Conservation (phyloP, 257 asterid species). For the Nicotiana tabacum region DNA sequence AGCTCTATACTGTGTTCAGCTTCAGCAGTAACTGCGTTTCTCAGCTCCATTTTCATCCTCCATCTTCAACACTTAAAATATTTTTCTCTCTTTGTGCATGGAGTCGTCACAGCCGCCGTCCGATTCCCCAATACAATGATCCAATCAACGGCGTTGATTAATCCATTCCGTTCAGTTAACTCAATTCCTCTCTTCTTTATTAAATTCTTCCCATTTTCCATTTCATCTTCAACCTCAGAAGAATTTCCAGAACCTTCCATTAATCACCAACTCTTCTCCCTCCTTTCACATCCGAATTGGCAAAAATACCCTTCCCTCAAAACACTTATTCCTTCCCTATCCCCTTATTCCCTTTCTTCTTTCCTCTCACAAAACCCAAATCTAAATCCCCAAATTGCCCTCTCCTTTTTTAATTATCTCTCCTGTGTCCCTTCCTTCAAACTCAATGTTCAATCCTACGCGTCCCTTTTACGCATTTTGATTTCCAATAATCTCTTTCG, state of each 20-base stretch:
- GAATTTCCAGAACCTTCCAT: not conserved
- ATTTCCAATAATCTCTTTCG: constrained; percentile 33
- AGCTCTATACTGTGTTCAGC: not conserved
- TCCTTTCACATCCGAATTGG: constrained; percentile 54
- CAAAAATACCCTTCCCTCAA: constrained; percentile 37
- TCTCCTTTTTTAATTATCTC: constrained; percentile 38
- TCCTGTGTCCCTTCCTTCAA: constrained; percentile 46
- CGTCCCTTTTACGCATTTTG: constrained; percentile 43
- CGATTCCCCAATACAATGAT: not conserved
- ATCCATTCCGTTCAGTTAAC: not conserved
- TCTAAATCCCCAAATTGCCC: constrained; percentile 53
- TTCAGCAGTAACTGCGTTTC: not conserved
- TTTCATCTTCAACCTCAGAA: not conserved
- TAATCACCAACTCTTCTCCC: constrained; percentile 23
- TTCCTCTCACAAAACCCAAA: constrained; percentile 44
- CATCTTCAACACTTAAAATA: not conserved
- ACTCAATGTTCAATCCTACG: constrained; percentile 38
- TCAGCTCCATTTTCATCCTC: not conserved
- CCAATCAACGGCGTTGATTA: not conserved
- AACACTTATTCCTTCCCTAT: constrained; percentile 34
- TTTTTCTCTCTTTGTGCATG: not conserved
- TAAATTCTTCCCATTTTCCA: not conserved
- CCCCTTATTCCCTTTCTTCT: constrained; percentile 44
- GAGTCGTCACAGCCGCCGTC: not conserved
- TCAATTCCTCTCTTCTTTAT: not conserved